Evolutionary conservation across 345 rosid species (phyloP).

Genomic region (Lepidium sativum): DNA sequence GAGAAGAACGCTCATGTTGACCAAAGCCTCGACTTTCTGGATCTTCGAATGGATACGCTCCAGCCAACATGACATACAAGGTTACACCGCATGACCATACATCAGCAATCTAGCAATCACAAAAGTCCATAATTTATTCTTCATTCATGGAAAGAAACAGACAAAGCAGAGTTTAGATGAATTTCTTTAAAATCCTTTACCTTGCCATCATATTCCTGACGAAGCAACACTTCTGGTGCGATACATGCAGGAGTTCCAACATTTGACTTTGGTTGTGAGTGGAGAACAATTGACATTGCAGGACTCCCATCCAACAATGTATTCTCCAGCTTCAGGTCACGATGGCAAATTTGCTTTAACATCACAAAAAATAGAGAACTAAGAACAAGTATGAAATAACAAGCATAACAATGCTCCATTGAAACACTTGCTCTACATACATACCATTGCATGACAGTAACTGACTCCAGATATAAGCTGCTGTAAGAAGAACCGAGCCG

Average conservation of each 20-base stretch:
- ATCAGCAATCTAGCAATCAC: conserved; percentile 69
- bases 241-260: conserved; percentile 99
- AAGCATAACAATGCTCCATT: not conserved
- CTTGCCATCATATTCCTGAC: conserved; percentile 94
- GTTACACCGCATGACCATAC: conserved; percentile 99
- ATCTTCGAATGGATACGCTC: conserved; percentile 93
- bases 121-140: not conserved
- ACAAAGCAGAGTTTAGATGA: not conserved
- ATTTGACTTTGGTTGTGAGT: conserved; percentile 93
- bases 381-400: not conserved
- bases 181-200: conserved; percentile 25
- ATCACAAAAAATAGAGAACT: conserved; percentile 1
- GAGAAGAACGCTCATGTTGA: conserved; percentile 42
- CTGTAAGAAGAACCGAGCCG: conserved; percentile 35
- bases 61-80: conserved; percentile 88
- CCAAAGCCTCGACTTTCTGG: conserved; percentile 68
- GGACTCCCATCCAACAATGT: conserved; percentile 90
- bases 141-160: not conserved
- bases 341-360: conserved; percentile 90
- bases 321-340: conserved; percentile 87
- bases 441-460: conserved; percentile 31
- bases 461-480: conserved; percentile 36
- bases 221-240: conserved; percentile 86
- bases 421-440: conserved; percentile 1
- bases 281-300: conserved; percentile 81